Conservation (phyloP, 1,284 basidiomycete genomes). For the Fistulina hepatica region DNA sequence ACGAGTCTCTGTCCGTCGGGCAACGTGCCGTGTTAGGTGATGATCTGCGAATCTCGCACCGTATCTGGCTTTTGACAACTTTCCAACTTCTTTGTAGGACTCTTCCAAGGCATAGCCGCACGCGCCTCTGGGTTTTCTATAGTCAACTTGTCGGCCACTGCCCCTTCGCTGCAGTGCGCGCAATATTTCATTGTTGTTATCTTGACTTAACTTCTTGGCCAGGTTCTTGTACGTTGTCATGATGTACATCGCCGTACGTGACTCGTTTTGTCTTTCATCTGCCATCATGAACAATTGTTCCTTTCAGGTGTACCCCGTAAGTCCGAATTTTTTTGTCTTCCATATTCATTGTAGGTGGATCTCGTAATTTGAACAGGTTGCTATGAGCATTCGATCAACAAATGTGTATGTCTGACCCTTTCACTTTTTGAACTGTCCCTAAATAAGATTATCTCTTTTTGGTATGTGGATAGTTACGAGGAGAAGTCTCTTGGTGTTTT, state of each 20-base stretch:
- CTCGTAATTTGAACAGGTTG: conserved; percentile 27
- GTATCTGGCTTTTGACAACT: too few relatives aligned
- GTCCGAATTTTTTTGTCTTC: too few relatives aligned
- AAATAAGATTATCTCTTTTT: not conserved
- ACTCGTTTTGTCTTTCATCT: conserved; percentile 25
- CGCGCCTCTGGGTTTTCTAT: conserved; percentile 72
- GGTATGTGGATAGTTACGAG: conserved; percentile 53
- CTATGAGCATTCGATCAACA: conserved; percentile 63
- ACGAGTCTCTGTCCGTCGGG: conserved; percentile 40
- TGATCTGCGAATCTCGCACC: too few relatives aligned
- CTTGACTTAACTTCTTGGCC: not conserved
- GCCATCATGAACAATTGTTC: not conserved
- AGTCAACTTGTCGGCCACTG: conserved; percentile 45
- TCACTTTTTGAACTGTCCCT: not conserved
- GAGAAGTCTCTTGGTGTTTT: conserved; percentile 61
- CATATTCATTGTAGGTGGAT: not conserved
- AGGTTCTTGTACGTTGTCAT: conserved; percentile 69
- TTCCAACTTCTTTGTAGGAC: too few relatives aligned
- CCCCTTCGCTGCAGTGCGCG: conserved; percentile 55
- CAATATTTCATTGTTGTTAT: not conserved
- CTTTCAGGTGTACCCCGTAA: conserved; percentile 35
- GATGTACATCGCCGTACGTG: conserved; percentile 65
- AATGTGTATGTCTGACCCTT: conserved; percentile 52
- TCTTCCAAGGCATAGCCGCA: conserved; percentile 61
- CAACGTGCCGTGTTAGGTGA: conserved; percentile 39